Evolutionary conservation across 2,329 filamentous ascomycete species (phyloP).

Genomic region (Diaporthe sp.): DNA sequence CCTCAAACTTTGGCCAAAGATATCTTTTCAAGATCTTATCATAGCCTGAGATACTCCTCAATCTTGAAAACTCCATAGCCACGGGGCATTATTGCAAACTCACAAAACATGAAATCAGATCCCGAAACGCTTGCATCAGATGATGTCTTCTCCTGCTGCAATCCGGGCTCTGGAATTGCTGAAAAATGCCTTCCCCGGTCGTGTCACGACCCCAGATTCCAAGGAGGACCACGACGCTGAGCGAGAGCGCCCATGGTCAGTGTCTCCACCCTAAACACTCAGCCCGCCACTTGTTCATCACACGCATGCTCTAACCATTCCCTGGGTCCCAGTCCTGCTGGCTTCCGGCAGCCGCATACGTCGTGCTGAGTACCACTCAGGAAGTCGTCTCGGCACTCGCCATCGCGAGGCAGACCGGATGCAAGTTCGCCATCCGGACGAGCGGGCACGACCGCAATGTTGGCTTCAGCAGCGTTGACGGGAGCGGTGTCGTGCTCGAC

Average conservation of each 20-base stretch:
- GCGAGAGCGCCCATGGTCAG: constrained; percentile 5
- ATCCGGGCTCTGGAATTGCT: background rate
- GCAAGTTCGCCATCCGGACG: constrained; percentile 36
- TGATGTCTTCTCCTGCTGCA: constrained; percentile 6
- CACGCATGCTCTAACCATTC: too few relatives aligned
- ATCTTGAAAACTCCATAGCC: too few relatives aligned
- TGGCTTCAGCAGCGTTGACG: constrained; percentile 35
- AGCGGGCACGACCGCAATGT: constrained; percentile 37
- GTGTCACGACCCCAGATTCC: background rate
- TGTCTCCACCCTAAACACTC: too few relatives aligned
- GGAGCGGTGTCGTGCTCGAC: constrained; percentile 37
- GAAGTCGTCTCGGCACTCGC: constrained; percentile 34
- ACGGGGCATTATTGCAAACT: too few relatives aligned
- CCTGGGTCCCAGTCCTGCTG: constrained; percentile 34
- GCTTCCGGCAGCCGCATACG: constrained; percentile 33
- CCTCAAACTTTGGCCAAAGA: too few relatives aligned
- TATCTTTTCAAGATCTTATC: too few relatives aligned
- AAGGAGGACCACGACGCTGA: background rate
- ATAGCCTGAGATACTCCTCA: too few relatives aligned
- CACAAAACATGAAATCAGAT: too few relatives aligned
- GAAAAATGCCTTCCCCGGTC: background rate
- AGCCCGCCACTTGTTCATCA: too few relatives aligned
- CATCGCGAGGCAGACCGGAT: constrained; percentile 19
- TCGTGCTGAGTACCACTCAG: constrained; percentile 21
- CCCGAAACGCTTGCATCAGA: too few relatives aligned